Evolutionary conservation across 805 yeast species (phyloP).

Genomic region (Candida sonorensis): DNA sequence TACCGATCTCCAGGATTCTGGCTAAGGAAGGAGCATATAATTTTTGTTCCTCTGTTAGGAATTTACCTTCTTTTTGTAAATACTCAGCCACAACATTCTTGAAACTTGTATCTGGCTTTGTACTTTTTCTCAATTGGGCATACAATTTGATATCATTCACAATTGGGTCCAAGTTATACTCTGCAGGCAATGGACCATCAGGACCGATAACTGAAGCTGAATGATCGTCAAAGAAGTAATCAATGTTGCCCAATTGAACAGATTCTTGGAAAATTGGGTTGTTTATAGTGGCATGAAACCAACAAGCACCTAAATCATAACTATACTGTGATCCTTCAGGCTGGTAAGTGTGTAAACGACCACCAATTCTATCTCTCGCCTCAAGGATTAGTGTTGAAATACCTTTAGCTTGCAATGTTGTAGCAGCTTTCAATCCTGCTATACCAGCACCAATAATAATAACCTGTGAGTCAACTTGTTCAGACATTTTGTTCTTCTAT

Average conservation of each 20-base stretch:
- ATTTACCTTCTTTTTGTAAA: slow-evolving; percentile 10
- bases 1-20: slow-evolving; percentile 23
- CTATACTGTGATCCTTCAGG: slow-evolving; percentile 15
- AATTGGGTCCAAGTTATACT: slow-evolving; percentile 26
- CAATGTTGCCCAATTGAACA: slow-evolving; percentile 16
- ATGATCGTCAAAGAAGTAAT: slow-evolving; percentile 26
- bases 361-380: slow-evolving; percentile 41
- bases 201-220: slow-evolving; percentile 26
- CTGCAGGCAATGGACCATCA: slow-evolving; percentile 18
- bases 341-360: slow-evolving; percentile 31
- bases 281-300: slow-evolving; percentile 45
- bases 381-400: slow-evolving; percentile 36
- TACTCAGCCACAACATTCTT: slow-evolving; percentile 22
- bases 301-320: slow-evolving; percentile 47
- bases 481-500: slow-evolving; percentile 1
- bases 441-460: slow-evolving; percentile 47
- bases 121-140: slow-evolving; percentile 16
- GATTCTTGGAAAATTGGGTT: slow-evolving; percentile 33
- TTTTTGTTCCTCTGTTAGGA: slow-evolving; percentile 20
- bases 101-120: slow-evolving; percentile 20
- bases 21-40: slow-evolving; percentile 23
- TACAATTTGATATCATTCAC: slow-evolving; percentile 27
- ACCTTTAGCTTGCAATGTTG: slow-evolving; percentile 26
- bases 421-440: slow-evolving; percentile 45
- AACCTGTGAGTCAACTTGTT: slow-evolving; percentile 19